Base-by-base conservation (phyloP, 345 rosid species). In the Adansonia digitata region DNA sequence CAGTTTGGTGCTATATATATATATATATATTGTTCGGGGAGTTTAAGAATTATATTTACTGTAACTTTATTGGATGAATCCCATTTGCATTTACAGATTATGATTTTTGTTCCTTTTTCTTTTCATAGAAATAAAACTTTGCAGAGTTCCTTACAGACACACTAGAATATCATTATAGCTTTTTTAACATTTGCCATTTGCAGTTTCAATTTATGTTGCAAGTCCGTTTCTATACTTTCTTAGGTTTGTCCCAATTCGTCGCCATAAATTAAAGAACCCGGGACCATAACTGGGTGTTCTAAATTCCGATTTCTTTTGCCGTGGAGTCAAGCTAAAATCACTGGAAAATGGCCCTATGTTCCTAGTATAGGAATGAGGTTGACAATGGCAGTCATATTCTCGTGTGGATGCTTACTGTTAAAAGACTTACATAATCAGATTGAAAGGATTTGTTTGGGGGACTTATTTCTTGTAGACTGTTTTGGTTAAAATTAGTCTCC, bases 121-220 rank as follows among this genome's bases (percentile, higher is more conserved):
- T 71, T 39, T 69, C 70, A 70, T 81, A 79, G 76, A 62, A 78
- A 82, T 82, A 81, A 75, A 79, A 79, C 67, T 75, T 77, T 59
- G 74, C 56, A 52, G 77, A 64, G 51, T 79, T 76, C 37, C 69
- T 73, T 74, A 52, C 75, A 22, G 68, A 11, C 67, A 20, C 63
- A 60, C 18, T 75, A 63, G 3, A 55, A 67, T 68, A n/a, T n/a
- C 52, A 27, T 51, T 34, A 35, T 74, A 78, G 71, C 46, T 49
- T 73, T 59, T 12, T 17, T 26, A 42, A 48, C n/a, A n/a, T n/a
- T n/a, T n/a, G n/a, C n/a, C n/a, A n/a, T n/a, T n/a, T n/a, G n/a
- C n/a, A n/a, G n/a, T n/a, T n/a, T n/a, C n/a, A n/a, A n/a, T n/a
- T n/a, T n/a, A n/a, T n/a, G n/a, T n/a, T n/a, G n/a, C n/a, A n/a